Percentiles rank a stretch among this genome's conserved stretches.
Conservation (phyloP, 2,329 filamentous ascomycete species). For the Anisogramma anomala region DNA sequence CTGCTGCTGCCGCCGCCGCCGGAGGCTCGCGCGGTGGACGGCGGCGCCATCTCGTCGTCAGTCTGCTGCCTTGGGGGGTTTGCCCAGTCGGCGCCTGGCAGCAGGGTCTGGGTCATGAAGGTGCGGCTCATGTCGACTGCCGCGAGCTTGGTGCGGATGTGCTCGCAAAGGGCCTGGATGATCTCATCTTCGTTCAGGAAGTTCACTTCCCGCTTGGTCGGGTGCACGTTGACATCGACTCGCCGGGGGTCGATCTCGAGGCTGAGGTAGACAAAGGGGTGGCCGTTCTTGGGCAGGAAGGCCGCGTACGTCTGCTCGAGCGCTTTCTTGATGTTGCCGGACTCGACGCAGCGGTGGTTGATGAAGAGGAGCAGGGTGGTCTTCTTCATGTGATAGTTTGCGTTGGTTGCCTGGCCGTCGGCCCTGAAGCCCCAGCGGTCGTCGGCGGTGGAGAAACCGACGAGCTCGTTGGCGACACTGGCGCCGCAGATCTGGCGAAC, state of each 20-base stretch:
- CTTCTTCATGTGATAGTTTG: conserved; percentile 88
- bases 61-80: conserved; percentile 18
- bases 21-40: conserved; percentile 8
- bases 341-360: conserved; percentile 91
- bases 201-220: conserved; percentile 92
- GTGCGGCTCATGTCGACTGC: conserved; percentile 88
- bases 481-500: conserved; percentile 85
- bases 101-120: conserved; percentile 84
- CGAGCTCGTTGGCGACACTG: conserved; percentile 74
- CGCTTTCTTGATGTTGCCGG: conserved; percentile 73
- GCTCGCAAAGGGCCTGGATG: conserved; percentile 70
- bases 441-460: conserved; percentile 62
- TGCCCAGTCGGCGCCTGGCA: conserved; percentile 50
- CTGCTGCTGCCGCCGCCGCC: too few species aligned
- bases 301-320: conserved; percentile 79
- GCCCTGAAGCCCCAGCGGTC: conserved; percentile 75
- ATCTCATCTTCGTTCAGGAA: conserved; percentile 98
- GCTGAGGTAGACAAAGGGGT: conserved; percentile 87
- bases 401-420: conserved; percentile 73
- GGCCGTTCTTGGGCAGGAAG: conserved; percentile 86
- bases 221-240: conserved; percentile 95
- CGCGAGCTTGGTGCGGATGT: conserved; percentile 66
- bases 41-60: conserved; percentile 18
- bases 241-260: conserved; percentile 84
- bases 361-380: conserved; percentile 86